Conservation (phyloP, 768 basidiomycete species). For the Gyrodon lividus region DNA sequence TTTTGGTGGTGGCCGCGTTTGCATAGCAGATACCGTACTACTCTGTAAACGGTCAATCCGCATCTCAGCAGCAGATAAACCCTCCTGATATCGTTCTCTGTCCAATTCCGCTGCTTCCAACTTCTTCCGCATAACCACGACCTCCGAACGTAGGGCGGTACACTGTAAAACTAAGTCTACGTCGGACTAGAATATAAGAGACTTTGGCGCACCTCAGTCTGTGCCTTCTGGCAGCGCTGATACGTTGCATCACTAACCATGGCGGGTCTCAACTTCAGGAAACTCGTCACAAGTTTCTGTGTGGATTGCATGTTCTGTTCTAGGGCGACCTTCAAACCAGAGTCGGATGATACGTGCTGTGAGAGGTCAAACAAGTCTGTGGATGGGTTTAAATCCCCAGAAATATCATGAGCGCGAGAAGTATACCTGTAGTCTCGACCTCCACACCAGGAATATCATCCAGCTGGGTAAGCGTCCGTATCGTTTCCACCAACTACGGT, state of each 20-base stretch:
- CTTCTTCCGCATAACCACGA: constrained; percentile 47
- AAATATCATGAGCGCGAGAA: not conserved
- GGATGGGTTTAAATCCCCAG: not conserved
- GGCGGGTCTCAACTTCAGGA: constrained; percentile 41
- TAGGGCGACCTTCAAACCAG: constrained; percentile 40
- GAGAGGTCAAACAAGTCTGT: constrained; percentile 34
- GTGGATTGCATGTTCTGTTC: constrained; percentile 58
- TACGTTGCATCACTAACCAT: constrained; percentile 41
- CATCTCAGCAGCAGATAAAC: constrained; percentile 56
- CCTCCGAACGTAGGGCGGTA: constrained; percentile 55
- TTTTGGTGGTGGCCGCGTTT: constrained; percentile 36
- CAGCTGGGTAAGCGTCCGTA: constrained; percentile 55
- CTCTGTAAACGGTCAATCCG: constrained; percentile 63
- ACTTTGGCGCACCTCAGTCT: constrained; percentile 54
- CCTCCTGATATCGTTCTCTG: constrained; percentile 47
- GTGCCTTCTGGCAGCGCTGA: constrained; percentile 48
- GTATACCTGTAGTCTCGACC: constrained; percentile 43
- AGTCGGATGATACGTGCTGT: constrained; percentile 31
- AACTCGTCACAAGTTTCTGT: constrained; percentile 54
- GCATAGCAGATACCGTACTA: constrained; percentile 48
- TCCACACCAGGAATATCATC: constrained; percentile 47
- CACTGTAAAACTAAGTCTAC: constrained; percentile 41
- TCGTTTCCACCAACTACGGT: constrained; percentile 66
- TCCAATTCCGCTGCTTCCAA: constrained; percentile 51
- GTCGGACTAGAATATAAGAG: not conserved